A percentile compares a stretch with the other conserved stretches of the same genome.
Conservation (phyloP, 768 basidiomycete species). For the Lactifluus pinguis region DNA sequence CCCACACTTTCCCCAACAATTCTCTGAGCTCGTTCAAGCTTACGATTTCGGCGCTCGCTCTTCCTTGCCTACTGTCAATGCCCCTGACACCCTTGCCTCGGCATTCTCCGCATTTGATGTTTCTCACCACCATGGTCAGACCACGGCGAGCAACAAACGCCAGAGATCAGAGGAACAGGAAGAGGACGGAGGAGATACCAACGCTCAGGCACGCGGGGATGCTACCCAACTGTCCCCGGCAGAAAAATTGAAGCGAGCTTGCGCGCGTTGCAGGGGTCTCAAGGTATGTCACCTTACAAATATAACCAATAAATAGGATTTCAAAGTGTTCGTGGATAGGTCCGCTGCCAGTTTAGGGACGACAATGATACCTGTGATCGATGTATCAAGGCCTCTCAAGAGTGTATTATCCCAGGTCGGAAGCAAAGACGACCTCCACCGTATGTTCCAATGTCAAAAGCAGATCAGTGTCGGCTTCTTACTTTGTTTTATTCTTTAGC, state of each 20-base stretch:
- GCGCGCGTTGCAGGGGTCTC: conserved; percentile 18
- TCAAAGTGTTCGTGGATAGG: conserved; percentile 31
- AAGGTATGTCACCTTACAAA: conserved; percentile 5
- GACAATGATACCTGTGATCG: conserved; percentile 70
- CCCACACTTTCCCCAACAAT: background rate
- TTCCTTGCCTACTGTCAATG: background rate
- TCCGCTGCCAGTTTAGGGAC: conserved; percentile 67
- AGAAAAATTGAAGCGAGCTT: conserved; percentile 19
- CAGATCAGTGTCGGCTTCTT: background rate
- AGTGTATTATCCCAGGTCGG: conserved; percentile 75
- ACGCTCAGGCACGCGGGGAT: background rate
- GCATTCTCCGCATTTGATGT: background rate
- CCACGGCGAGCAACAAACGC: conserved; percentile 8
- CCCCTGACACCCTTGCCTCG: background rate
- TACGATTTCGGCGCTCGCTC: background rate
- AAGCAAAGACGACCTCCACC: conserved; percentile 74
- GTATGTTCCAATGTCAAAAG: conserved; percentile 35
- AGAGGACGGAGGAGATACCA: conserved; percentile 2
- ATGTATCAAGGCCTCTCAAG: conserved; percentile 59
- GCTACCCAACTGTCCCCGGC: background rate
- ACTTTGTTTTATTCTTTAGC: conserved; percentile 29
- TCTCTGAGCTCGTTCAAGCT: background rate
- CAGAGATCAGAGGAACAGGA: conserved; percentile 17
- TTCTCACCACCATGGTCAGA: background rate
- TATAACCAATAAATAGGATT: background rate